A percentile compares a stretch with the other conserved stretches of the same genome.
phyloP scores from a whole-genome alignment of 1,284 basidiomycete species.

The Cryptococcus maquisensis region DNA sequence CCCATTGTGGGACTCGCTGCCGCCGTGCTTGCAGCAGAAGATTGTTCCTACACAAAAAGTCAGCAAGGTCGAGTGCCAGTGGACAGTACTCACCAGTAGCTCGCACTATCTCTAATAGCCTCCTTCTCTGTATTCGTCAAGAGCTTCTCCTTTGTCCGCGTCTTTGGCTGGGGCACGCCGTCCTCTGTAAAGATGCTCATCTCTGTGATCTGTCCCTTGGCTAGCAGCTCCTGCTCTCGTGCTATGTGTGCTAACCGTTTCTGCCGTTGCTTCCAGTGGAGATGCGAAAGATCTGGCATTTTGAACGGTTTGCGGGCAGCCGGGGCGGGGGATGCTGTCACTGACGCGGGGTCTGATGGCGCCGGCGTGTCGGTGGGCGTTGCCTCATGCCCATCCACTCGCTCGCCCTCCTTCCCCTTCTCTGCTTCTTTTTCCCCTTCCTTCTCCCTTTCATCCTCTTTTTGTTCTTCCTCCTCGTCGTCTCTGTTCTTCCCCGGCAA shows the following conservation, averaged over 20 bases:
- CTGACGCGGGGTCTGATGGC: background rate
- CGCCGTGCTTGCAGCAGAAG: slow-evolving; percentile 44
- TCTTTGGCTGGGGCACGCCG: background rate
- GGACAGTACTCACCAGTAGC: slow-evolving; percentile 32
- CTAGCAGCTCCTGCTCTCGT: slow-evolving; percentile 16
- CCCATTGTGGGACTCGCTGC: slow-evolving; percentile 46
- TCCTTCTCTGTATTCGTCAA: slow-evolving; percentile 22
- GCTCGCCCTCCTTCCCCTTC: background rate
- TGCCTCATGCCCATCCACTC: background rate
- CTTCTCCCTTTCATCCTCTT: background rate
- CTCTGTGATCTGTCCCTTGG: slow-evolving; percentile 5
- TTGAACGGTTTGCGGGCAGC: background rate
- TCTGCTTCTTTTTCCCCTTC: background rate
- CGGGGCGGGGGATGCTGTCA: background rate
- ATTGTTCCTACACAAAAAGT: slow-evolving; percentile 38
- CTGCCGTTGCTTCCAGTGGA: slow-evolving; percentile 28
- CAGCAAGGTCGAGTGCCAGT: background rate
- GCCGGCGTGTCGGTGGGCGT: background rate
- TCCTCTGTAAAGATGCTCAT: background rate
- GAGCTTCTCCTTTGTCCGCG: slow-evolving; percentile 7
- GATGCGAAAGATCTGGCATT: slow-evolving; percentile 14
- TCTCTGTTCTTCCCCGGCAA: background rate
- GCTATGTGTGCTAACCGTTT: slow-evolving; percentile 19
- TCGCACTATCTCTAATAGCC: slow-evolving; percentile 24
- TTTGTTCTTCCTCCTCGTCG: background rate